Evolutionary conservation across 2,329 filamentous ascomycete genomes (phyloP).

Genomic region (Pseudopithomyces chartarum): DNA sequence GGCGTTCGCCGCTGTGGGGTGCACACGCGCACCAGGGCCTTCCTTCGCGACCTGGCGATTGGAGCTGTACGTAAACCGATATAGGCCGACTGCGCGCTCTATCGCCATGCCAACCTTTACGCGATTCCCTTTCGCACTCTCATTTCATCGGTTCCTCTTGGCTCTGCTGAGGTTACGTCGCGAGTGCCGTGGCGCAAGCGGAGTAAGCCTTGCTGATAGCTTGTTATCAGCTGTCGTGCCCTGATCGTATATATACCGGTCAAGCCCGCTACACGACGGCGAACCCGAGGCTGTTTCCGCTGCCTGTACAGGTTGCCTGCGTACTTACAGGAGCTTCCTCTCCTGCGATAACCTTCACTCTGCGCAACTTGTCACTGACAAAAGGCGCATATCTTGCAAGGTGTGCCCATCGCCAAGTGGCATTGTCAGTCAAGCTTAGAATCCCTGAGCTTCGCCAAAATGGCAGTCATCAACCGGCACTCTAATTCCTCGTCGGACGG

Average conservation of each 20-base stretch:
- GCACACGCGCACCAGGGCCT: slow-evolving; percentile 7
- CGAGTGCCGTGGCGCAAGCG: slow-evolving; percentile 12
- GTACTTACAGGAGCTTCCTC: slow-evolving; percentile 4
- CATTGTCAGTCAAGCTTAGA: not conserved
- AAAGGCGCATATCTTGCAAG: slow-evolving; percentile 6
- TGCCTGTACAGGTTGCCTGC: slow-evolving; percentile 6
- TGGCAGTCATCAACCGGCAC: slow-evolving; percentile 12
- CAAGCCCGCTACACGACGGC: slow-evolving; percentile 1
- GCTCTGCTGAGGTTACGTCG: slow-evolving; percentile 21
- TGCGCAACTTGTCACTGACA: not conserved
- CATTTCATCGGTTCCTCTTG: slow-evolving; percentile 13
- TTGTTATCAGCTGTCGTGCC: slow-evolving; percentile 10
- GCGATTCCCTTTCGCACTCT: slow-evolving; percentile 2
- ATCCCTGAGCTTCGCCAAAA: not conserved
- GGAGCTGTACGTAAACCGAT: slow-evolving; percentile 19
- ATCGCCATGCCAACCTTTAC: not conserved
- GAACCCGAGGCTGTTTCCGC: slow-evolving; percentile 2
- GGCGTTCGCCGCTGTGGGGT: slow-evolving; percentile 5
- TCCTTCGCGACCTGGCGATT: slow-evolving; percentile 21
- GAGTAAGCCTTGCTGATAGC: slow-evolving; percentile 16
- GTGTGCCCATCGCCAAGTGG: slow-evolving; percentile 6
- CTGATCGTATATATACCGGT: slow-evolving; percentile 13
- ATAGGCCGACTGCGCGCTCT: slow-evolving; percentile 8
- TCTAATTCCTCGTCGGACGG: slow-evolving; percentile 31
- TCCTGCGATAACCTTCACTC: slow-evolving; percentile 2